Conservation (phyloP, 2,329 filamentous ascomycete species). For the Beauveria scarabaeidicola region DNA sequence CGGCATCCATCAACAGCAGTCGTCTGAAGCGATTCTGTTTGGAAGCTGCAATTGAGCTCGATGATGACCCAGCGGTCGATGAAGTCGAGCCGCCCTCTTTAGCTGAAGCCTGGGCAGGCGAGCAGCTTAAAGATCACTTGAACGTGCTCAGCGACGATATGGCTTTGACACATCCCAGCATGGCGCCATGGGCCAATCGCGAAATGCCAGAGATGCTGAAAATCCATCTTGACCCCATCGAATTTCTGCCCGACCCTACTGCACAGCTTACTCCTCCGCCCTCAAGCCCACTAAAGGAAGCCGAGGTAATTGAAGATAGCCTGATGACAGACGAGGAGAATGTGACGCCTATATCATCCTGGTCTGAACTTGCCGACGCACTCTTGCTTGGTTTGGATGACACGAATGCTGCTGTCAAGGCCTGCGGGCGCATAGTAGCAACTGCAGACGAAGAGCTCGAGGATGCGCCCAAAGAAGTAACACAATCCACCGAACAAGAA, state of each 20-base stretch:
- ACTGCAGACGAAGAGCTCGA: conserved; percentile 19
- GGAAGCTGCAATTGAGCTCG: conserved; percentile 57
- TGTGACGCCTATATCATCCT: background rate
- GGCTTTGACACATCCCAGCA: conserved; percentile 50
- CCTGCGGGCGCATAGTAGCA: conserved; percentile 22
- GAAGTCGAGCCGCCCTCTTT: conserved; percentile 56
- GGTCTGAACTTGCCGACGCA: conserved; percentile 1
- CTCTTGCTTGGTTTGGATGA: background rate
- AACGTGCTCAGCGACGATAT: conserved; percentile 45
- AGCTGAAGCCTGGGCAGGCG: conserved; percentile 54
- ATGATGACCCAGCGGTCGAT: conserved; percentile 55
- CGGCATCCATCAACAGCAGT: conserved; percentile 46
- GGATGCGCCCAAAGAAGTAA: background rate
- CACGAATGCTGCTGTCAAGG: conserved; percentile 14
- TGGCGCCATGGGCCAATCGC: conserved; percentile 47
- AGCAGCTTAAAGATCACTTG: conserved; percentile 50
- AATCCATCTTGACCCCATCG: conserved; percentile 51
- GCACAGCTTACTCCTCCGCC: conserved; percentile 26
- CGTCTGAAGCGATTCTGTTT: conserved; percentile 54
- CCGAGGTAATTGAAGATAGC: background rate
- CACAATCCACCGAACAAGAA: conserved; percentile 5
- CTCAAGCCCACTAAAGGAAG: conserved; percentile 11
- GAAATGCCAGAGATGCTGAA: conserved; percentile 42
- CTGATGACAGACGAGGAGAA: background rate
- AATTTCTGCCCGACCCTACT: conserved; percentile 50